These are phyloP conservation scores for Gossypium bickii DNA, from an alignment of 345 rosid species.

Conservation along the genomic window DNA sequence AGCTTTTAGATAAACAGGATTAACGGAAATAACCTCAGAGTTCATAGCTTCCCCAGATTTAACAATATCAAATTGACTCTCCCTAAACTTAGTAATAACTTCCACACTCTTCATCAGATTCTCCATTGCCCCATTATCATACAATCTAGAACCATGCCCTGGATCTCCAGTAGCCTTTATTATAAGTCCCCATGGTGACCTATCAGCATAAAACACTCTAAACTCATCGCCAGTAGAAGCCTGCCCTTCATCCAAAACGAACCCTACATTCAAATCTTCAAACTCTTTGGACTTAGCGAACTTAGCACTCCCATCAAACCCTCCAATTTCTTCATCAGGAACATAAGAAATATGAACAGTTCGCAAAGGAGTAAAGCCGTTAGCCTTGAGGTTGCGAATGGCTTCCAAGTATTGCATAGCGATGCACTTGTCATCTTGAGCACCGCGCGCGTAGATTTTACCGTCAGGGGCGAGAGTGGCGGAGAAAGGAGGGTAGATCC, in stretches of 20 bases:
- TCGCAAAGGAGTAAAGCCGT: conserved; percentile 44
- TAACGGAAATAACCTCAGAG: conserved; percentile 78
- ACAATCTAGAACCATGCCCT: conserved; percentile 80
- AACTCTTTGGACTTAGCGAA: conserved; percentile 59
- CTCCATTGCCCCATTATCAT: conserved; percentile 79
- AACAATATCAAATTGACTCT: conserved; percentile 62
- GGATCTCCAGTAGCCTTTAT: conserved; percentile 61
- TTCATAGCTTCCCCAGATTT: conserved; percentile 63
- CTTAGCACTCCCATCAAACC: conserved; percentile 49
- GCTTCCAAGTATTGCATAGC: conserved; percentile 80
- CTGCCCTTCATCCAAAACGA: conserved; percentile 82
- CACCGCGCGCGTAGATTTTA: conserved; percentile 70
- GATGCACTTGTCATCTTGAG: conserved; percentile 88
- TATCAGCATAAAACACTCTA: conserved; percentile 71
- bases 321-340: conserved; percentile 91
- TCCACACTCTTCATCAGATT: conserved; percentile 88
- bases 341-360: conserved; percentile 64
- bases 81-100: conserved; percentile 57
- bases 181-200: conserved; percentile 57
- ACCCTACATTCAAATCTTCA: conserved; percentile 67
- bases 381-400: conserved; percentile 48
- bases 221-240: conserved; percentile 62
- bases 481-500: conserved; percentile 85
- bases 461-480: conserved; percentile 58
- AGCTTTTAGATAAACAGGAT: conserved; percentile 81